Evolutionary conservation across 1,284 basidiomycete species (phyloP), one percentile per base, ranked within the genome.

Genomic region (Acaromyces ingoldii): DNA sequence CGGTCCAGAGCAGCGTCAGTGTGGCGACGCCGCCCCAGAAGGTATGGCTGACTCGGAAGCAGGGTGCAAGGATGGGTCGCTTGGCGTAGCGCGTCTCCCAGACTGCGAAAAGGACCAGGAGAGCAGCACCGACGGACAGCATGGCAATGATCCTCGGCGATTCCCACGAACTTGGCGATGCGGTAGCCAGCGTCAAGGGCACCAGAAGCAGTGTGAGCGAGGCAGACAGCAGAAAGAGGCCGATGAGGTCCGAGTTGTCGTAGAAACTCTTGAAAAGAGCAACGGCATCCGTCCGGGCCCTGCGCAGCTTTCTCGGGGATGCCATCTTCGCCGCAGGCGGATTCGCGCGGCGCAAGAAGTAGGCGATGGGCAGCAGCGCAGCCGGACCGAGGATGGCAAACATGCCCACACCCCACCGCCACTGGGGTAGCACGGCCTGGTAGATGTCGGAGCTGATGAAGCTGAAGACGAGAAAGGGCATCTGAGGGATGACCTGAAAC

Each of bases 371-470:
- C 10, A 48, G 17, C 22, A 57, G 53, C 19, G 53, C 37, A 11
- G 31, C 25, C 7, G 55, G 53, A 2, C 51, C 55, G 5, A 55
- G 33, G 15, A 53, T 53, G 19, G 55, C 53, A 39, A 57, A 57
- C 28, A 57, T 30, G 1, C 43, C 55, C 4, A 57, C 34, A 15
- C 55, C 55, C 55, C 55, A 57, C 17, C 55, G 26, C 55, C 55
- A 57, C 10, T 49, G 19, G 25, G n/a, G 21, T 21, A 49, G 31
- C 11, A 57, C 30, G 15, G 41, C 34, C 6, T 30, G 36, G 28
- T 55, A 57, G 13, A 57, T 57, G 30, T 37, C 30, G 21, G 51
- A 31, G 17, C 43, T 48, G 2, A 53, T 21, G 34, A 57, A 57
- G 29, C 31, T 43, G 15, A 55, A 53, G 3, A 57, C 48, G 15